These are phyloP conservation scores for Trypanosoma rangeli DNA, from an alignment of 208 protist genomes.

Conservation along the genomic window DNA sequence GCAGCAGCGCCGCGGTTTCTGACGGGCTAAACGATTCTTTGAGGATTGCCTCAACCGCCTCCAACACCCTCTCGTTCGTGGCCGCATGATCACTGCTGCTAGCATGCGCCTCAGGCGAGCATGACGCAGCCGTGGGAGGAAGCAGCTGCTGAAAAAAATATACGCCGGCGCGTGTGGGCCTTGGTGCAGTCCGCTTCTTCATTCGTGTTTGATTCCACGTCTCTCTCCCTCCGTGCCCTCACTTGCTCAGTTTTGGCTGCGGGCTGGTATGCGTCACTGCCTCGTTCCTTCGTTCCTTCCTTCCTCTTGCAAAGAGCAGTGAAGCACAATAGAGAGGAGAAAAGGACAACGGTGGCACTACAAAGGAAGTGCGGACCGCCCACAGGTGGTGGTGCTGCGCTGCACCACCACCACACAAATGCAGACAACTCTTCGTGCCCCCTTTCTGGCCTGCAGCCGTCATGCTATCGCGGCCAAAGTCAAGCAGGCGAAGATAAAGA, in stretches of 20 bases:
- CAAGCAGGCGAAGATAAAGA: too few relatives aligned
- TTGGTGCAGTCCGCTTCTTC: slow-evolving; percentile 26
- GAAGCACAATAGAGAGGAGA: not conserved
- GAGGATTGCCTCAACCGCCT: slow-evolving; percentile 23
- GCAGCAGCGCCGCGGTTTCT: slow-evolving; percentile 20
- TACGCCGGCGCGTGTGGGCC: slow-evolving; percentile 37
- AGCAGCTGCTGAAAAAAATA: slow-evolving; percentile 72
- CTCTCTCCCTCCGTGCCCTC: not conserved
- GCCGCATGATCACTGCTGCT: not conserved
- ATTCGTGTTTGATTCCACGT: slow-evolving; percentile 20
- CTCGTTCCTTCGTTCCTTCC: not conserved
- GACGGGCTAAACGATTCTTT: slow-evolving; percentile 40
- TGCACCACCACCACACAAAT: slow-evolving; percentile 13
- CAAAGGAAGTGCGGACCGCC: not conserved
- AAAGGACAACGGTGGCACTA: too few relatives aligned
- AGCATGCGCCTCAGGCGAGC: not conserved
- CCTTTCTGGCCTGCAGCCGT: too few relatives aligned
- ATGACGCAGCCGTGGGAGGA: not conserved
- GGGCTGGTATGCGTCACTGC: not conserved
- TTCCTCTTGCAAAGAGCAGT: not conserved
- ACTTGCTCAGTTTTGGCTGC: too few relatives aligned
- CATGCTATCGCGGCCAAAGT: too few relatives aligned
- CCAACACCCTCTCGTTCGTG: not conserved
- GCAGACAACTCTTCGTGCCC: not conserved
- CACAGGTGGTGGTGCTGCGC: too few relatives aligned